Conservation (phyloP, 2,329 filamentous ascomycete species). For the Domatiomyces catenatus region DNA sequence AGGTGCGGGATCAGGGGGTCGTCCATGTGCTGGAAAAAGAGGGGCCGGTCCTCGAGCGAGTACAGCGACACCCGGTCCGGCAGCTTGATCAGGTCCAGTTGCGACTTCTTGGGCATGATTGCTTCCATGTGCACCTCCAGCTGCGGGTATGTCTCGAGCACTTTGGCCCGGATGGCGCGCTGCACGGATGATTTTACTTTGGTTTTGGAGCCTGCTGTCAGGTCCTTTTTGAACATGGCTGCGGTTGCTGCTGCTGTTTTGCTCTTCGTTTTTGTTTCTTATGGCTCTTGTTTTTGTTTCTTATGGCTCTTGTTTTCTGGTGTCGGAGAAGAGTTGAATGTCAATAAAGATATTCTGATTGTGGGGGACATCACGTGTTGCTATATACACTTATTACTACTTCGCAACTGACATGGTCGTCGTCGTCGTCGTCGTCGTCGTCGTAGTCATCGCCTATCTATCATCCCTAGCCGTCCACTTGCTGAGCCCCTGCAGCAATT, state of each 20-base stretch:
- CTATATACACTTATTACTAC: no score
- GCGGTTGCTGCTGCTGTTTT: not conserved
- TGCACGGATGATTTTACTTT: constrained; percentile 97
- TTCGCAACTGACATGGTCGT: no score
- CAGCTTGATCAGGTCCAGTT: constrained; percentile 81
- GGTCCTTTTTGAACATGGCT: constrained; percentile 22
- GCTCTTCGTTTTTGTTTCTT: not conserved
- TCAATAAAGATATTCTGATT: no score
- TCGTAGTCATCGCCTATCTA: no score
- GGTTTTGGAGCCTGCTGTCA: constrained; percentile 65
- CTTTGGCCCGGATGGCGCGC: constrained; percentile 65
- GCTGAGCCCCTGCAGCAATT: no score
- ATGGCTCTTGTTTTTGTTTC: no score
- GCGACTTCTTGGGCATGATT: constrained; percentile 85
- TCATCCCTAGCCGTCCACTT: no score
- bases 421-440: no score
- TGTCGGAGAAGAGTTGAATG: no score
- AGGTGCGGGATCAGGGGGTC: constrained; percentile 75
- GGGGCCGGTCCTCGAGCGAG: constrained; percentile 53
- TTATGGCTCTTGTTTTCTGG: no score
- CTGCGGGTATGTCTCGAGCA: constrained; percentile 71
- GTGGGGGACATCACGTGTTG: no score
- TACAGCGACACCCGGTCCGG: constrained; percentile 84
- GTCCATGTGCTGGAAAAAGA: constrained; percentile 82
- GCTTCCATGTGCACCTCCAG: constrained; percentile 82